Evolutionary conservation across 768 basidiomycete genomes (phyloP), one percentile per base, ranked within the genome.

Genomic region (Chalciporus sphaerocephalus): DNA sequence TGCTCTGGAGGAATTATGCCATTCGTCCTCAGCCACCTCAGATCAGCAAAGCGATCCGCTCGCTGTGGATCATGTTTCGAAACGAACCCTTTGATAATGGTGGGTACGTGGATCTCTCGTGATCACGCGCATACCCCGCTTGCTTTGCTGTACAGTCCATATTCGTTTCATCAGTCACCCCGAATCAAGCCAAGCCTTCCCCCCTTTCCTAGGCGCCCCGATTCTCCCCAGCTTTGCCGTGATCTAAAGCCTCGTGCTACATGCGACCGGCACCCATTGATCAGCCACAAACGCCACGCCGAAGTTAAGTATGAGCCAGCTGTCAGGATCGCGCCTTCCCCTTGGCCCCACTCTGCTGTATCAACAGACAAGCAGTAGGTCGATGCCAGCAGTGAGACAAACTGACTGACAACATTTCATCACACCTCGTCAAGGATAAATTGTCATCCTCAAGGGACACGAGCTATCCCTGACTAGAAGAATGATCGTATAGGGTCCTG

Each of bases 21-120:
- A 27, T 27, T 27, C 11, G 27, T 27, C 5, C 11, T 27, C 27
- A 11, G 27, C 27, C 13, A 27, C 27, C 27, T 27, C 27, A 12
- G 5, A 10, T 11, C n/a, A n/a, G 27, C 38, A 18, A 33, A 6
- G 23, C 27, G 35, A 15, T n/a, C 25, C 13, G n/a, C 32, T 15
- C 38, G 27, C 24, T 24, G 36, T 4, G 30, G 17, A 37, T 32
- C 39, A 40, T 34, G 11, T 21, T 32, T 17, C 28, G 33, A 40
- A 37, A 53, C 44, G 17, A 53, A 44, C 15, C 40, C 39, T 8
- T 38, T 40, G 41, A 57, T 43, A 44, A 25, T 10, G 24, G 24
- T 25, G 24, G 10, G 28, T 11, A 13, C 11, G 7, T 30, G 28
- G 28, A 30, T 30, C 28, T 5, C 30, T 32, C n/a, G 30, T n/a